Base-by-base conservation (phyloP, 768 basidiomycete species). In the Hericium rajendrae region DNA sequence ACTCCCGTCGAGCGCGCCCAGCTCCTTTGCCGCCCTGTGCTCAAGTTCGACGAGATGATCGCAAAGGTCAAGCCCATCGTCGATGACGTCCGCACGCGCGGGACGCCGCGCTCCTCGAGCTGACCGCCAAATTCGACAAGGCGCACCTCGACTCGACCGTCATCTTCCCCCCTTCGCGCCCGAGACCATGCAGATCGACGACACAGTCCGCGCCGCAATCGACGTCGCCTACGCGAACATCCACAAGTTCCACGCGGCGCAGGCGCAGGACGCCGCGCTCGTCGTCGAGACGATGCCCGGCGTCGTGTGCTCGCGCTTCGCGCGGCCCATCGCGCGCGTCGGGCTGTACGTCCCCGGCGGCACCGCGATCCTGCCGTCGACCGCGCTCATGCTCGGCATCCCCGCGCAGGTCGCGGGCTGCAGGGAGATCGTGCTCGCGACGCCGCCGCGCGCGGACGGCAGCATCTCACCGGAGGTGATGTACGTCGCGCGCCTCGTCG, bases 371-470 rank as follows among this genome's bases (percentile, higher is more conserved):
- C 78, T 99, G 16, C 97, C 97, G 12, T 94, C 91, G 4, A 98
- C 97, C 18, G 95, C 97, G 3, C 79, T 99, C 64, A 97, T 97
- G 94, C 84, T 99, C 18, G 95, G 95, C 58, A 87, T 97, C 28
- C 97, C 97, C 15, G 97, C 97, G 2, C 94, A 97, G 69, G 97
- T 97, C 10, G 97, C 97, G 2, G 92, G 92, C 2, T 98, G 95
- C 74, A 83, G 81, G 60, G 82, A 90, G 64, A 86, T 98, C 60
- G 89, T 97, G 40, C 78, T 99, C 59, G 94, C 97, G 4, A 97
- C 97, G 3, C 97, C 97, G n/a, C 95, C 97, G 1, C 80, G 94
- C 43, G 72, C 86, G 13, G 94, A 98, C 70, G 97, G 95, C 11
- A 88, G 82, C 64, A 85, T 99, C 66, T 93, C 92, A 4, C 93